Evolutionary conservation across 1,284 basidiomycete species (phyloP), one percentile per base, ranked within the genome.

Genomic region (Tilletia walkeri): DNA sequence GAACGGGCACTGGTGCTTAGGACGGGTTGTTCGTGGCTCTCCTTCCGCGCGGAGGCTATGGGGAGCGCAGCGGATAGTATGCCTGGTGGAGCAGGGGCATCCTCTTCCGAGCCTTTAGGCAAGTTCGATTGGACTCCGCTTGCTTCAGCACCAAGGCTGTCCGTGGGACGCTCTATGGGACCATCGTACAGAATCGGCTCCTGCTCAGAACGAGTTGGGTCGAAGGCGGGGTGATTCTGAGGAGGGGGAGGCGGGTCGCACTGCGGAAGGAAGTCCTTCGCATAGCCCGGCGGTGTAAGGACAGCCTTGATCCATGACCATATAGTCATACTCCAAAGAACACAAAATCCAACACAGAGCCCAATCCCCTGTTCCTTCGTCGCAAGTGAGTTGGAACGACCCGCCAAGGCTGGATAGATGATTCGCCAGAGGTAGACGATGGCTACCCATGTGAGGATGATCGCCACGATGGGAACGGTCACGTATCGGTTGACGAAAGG

Each of bases 291-390:
- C 10, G 69, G 70, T 1, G 76, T 74, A 10, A 69, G n/a, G 54
- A 82, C 68, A 24, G 80, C 76, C 5, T 65, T 72, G 1, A 78
- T 63, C 49, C 78, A 83, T 4, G 78, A 76, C 81, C 81, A 82
- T 0, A 79, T 67, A 1, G 78, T 67, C 73, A 80, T 73, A 5
- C 77, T 65, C 76, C 79, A 81, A 6, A 82, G 70, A 10, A 80
- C 30, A 3, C 74, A 67, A 39, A 82, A 82, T 2, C 69, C 73
- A 0, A 76, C 76, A 1, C 81, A 73, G 36, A 83, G 70, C 3
- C 74, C 79, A 16, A 82, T 70, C 0, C 80, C 80, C 38, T 70
- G 65, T 2, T 47, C 12, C 10, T 75, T 72, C 4, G 68, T 71
- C 2, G 75, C 78, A 1, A 81, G 53, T 18, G 67, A 38, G 30